A percentile compares a stretch with the other conserved stretches of the same genome.
phyloP scores from a whole-genome alignment of 2,329 filamentous ascomycete species.

The Penicillium sp. region DNA sequence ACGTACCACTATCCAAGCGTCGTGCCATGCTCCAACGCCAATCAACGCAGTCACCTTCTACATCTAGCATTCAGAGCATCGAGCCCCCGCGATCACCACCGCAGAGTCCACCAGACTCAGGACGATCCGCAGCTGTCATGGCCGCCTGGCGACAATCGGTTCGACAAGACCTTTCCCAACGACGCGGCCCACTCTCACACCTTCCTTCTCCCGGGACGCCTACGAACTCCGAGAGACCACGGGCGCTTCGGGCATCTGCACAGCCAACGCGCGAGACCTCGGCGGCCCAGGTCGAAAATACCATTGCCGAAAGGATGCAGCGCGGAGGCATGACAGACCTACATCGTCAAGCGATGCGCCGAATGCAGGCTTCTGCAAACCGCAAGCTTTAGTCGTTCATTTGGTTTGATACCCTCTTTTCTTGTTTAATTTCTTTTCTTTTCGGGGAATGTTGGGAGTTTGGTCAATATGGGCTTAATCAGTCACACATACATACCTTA shows the following conservation, averaged over 20 bases:
- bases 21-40: conserved; percentile 66
- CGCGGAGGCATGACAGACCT: conserved; percentile 74
- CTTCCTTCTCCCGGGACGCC: conserved; percentile 39
- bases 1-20: conserved; percentile 74
- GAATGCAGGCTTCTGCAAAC: conserved; percentile 72
- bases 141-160: conserved; percentile 72
- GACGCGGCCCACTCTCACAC: conserved; percentile 37
- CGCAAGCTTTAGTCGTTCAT: conserved; percentile 32
- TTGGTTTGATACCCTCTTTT: conserved; percentile 23
- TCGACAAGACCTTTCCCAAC: conserved; percentile 63
- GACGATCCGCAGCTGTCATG: conserved; percentile 60
- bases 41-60: conserved; percentile 53
- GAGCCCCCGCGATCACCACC: conserved; percentile 23
- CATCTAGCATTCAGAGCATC: conserved; percentile 54
- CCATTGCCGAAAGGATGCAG: conserved; percentile 77
- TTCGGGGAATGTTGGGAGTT: conserved; percentile 14
- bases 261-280: conserved; percentile 64
- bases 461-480: not conserved
- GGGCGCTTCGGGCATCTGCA: conserved; percentile 65
- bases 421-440: conserved; percentile 15
- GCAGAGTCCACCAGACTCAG: conserved; percentile 20
- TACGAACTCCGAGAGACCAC: conserved; percentile 63
- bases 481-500: not conserved
- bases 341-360: conserved; percentile 79
- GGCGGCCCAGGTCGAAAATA: conserved; percentile 64